Evolutionary conservation across 2,329 filamentous ascomycete species (phyloP).

Genomic region (Cladosporium sp.): DNA sequence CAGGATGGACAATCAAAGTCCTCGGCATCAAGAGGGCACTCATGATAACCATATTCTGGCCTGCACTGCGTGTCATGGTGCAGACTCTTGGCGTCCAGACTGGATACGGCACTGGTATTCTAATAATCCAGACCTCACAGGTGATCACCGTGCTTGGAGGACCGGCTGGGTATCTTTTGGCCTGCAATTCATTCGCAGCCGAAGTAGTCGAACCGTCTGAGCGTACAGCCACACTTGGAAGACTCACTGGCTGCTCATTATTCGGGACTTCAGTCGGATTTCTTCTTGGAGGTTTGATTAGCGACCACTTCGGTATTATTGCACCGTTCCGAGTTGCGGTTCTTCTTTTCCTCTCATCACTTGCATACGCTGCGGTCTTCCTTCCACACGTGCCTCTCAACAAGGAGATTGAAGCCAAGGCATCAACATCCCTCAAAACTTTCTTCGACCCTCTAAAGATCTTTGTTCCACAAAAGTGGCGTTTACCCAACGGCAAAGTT

Average conservation of each 20-base stretch:
- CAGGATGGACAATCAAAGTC: conserved; percentile 62
- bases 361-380: conserved; percentile 38
- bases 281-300: conserved; percentile 61
- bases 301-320: conserved; percentile 59
- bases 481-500: conserved; percentile 47
- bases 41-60: conserved; percentile 59
- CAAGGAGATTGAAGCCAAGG: conserved; percentile 27
- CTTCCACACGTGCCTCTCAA: conserved; percentile 50
- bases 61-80: conserved; percentile 58
- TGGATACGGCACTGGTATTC: conserved; percentile 60
- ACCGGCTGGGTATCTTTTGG: conserved; percentile 64
- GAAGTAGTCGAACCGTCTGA: conserved; percentile 58
- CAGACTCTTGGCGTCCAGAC: conserved; percentile 63
- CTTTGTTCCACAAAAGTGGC: conserved; percentile 55
- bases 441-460: conserved; percentile 63
- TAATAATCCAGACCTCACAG: conserved; percentile 64
- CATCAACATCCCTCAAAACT: conserved; percentile 40
- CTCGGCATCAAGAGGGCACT: conserved; percentile 62
- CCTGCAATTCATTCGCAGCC: conserved; percentile 64
- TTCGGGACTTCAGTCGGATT: conserved; percentile 63
- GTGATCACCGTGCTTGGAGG: conserved; percentile 65
- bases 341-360: conserved; percentile 48
- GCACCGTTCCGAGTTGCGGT: conserved; percentile 64
- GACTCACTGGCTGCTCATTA: conserved; percentile 63
- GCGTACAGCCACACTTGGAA: conserved; percentile 62